Base-by-base conservation (phyloP, 495 filamentous ascomycete species). In the Penicillium coprophilum region DNA sequence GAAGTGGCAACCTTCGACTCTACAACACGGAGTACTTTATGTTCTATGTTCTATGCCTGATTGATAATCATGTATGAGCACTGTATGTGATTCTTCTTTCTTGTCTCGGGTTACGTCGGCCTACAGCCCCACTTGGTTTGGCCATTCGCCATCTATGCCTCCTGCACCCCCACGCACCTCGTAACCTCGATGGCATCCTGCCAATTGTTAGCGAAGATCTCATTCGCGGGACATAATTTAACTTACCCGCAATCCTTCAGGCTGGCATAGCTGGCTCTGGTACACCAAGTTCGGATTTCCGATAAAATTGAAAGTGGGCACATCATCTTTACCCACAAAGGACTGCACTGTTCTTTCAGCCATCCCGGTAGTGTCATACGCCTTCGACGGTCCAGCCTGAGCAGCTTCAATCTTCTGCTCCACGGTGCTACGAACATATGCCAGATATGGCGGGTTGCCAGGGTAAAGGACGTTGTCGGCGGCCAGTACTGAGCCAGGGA, bases 391-490 rank as follows among this genome's bases (percentile, higher is more conserved):
- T 13, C 72, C 74, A 27, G 61, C 56, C 58, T 75, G 66, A 15
- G 67, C 67, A 31, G 61, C 60, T 32, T 71, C 62, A 8, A 66
- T 69, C 55, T 74, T 74, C 62, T 72, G 38, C 55, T 66, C 63
- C 58, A 69, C 60, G 10, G 68, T 66, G 50, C 67, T 73, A 34
- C 71, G 69, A 17, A 76, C 70, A 27, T 74, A 74, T 51, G 74
- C 70, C 53, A 87, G 65, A 69, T 91, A 92, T 11, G 80, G 80
- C n/a, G 88, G 88, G 61, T 90, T 90, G 0, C 87, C 88, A 0
- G 88, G 89, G 51, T 80, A 77, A 20, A 91, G 72, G 17, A 91
- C 84, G 68, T 93, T 92, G 64, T 93, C 88, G 0, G 87, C 89
- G 0, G 79, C 83, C 21, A 89, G 59, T 10, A 91, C 78, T 1